A percentile compares a stretch with the other conserved stretches of the same genome.
phyloP scores from a whole-genome alignment of 768 basidiomycete species.

The Naematelia aurantialba region DNA sequence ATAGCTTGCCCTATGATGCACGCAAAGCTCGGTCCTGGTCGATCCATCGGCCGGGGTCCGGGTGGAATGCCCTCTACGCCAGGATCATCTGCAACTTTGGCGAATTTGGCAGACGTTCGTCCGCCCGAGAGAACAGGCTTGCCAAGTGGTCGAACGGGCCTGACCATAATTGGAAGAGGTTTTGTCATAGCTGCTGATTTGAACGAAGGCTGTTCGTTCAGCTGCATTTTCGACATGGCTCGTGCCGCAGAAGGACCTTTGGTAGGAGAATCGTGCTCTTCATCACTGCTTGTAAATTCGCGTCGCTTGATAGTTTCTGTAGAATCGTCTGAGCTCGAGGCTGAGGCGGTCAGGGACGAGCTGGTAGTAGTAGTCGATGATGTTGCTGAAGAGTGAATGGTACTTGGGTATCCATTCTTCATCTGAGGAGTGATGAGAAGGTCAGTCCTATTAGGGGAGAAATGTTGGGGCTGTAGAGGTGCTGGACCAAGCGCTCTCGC shows the following conservation, averaged over 20 bases:
- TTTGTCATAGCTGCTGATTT: neutral
- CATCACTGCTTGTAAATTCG: conserved; percentile 20
- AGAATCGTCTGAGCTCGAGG: conserved; percentile 1
- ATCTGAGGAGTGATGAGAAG: conserved; percentile 33
- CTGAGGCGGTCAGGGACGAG: conserved; percentile 15
- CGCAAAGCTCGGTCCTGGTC: conserved; percentile 87
- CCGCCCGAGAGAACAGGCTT: conserved; percentile 21
- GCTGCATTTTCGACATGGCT: conserved; percentile 22
- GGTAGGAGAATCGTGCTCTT: conserved; percentile 40
- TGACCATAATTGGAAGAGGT: neutral
- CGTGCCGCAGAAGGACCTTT: conserved; percentile 19
- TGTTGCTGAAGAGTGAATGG: conserved; percentile 29
- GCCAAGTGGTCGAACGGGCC: conserved; percentile 6
- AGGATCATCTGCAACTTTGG: conserved; percentile 41
- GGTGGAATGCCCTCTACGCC: conserved; percentile 59
- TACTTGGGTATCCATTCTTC: conserved; percentile 20
- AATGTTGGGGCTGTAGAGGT: conserved; percentile 23
- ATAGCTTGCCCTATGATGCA: conserved; percentile 94
- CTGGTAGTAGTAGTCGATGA: conserved; percentile 24
- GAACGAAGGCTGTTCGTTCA: conserved; percentile 17
- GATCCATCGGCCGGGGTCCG: conserved; percentile 72
- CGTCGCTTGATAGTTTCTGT: conserved; percentile 1
- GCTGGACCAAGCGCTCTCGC: conserved; percentile 41
- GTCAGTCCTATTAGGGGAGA: conserved; percentile 20
- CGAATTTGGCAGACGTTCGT: conserved; percentile 38